A percentile compares a stretch with the other conserved stretches of the same genome.
These are phyloP conservation scores for Ogataea parapolymorpha DNA, from an alignment of 805 yeast species.

Conservation along the genomic window DNA sequence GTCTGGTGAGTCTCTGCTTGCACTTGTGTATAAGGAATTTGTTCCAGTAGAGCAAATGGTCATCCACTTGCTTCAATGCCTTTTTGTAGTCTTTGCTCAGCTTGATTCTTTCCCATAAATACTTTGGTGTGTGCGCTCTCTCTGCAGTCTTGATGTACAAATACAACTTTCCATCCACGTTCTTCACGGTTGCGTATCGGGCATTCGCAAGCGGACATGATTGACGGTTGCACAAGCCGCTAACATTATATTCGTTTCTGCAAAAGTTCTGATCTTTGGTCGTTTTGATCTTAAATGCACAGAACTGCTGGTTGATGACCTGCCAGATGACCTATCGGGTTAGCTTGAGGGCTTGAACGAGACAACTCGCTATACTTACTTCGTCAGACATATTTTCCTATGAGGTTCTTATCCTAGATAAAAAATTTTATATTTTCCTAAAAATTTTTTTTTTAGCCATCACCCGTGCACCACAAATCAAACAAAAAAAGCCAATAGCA, in stretches of 20 bases:
- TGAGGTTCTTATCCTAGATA: slow-evolving; percentile 6
- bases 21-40: slow-evolving; percentile 87
- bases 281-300: slow-evolving; percentile 89
- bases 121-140: slow-evolving; percentile 92
- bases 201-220: slow-evolving; percentile 97
- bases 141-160: slow-evolving; percentile 96
- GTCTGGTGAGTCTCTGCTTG: slow-evolving; percentile 90
- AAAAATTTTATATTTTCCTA: slow-evolving; percentile 2
- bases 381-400: slow-evolving; percentile 27
- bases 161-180: slow-evolving; percentile 73
- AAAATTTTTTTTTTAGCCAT: slow-evolving; percentile 2
- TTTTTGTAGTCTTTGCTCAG: slow-evolving; percentile 83
- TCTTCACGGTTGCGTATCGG: slow-evolving; percentile 82
- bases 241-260: slow-evolving; percentile 92
- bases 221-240: slow-evolving; percentile 88
- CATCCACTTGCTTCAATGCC: slow-evolving; percentile 87
- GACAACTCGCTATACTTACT: slow-evolving; percentile 17
- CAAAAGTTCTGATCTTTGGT: slow-evolving; percentile 90
- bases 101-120: slow-evolving; percentile 92
- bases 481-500: slow-evolving; percentile 3
- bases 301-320: slow-evolving; percentile 90
- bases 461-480: slow-evolving; percentile 9
- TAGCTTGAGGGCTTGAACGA: neutral
- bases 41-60: slow-evolving; percentile 88
- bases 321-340: slow-evolving; percentile 88